Evolutionary conservation across 2,329 filamentous ascomycete species (phyloP).

Genomic region (Myriosclerotinia scirpicola): DNA sequence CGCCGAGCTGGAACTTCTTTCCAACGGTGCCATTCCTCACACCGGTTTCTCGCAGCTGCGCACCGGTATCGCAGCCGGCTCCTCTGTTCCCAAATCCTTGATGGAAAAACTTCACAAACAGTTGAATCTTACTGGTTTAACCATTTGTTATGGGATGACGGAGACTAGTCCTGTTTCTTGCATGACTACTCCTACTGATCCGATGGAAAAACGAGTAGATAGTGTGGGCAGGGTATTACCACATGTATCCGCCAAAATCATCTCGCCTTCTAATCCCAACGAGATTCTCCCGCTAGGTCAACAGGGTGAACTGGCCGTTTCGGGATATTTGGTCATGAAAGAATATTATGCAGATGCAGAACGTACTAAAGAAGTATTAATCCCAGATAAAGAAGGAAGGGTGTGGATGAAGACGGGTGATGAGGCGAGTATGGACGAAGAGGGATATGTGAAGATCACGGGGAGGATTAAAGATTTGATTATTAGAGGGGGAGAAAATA

Average conservation of each 20-base stretch:
- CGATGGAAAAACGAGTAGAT: slow-evolving; percentile 62
- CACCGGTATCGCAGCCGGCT: slow-evolving; percentile 91
- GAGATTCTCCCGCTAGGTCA: slow-evolving; percentile 62
- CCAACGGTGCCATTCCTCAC: slow-evolving; percentile 46
- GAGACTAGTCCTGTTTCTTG: slow-evolving; percentile 51
- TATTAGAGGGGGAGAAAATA: slow-evolving; percentile 93
- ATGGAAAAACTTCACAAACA: slow-evolving; percentile 73
- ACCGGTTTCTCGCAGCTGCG: slow-evolving; percentile 63
- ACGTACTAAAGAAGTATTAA: slow-evolving; percentile 67
- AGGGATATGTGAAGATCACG: slow-evolving; percentile 86
- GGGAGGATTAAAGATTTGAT: slow-evolving; percentile 94
- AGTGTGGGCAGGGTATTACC: slow-evolving; percentile 80
- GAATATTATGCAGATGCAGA: slow-evolving; percentile 79
- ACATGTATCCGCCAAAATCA: slow-evolving; percentile 77
- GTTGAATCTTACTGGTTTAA: slow-evolving; percentile 77
- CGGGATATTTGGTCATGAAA: slow-evolving; percentile 87
- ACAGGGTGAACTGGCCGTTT: slow-evolving; percentile 77
- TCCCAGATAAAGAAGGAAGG: slow-evolving; percentile 40
- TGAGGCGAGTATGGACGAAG: slow-evolving; percentile 78
- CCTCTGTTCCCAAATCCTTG: slow-evolving; percentile 76
- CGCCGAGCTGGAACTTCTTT: slow-evolving; percentile 78
- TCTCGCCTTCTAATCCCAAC: slow-evolving; percentile 63
- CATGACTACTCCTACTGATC: slow-evolving; percentile 70
- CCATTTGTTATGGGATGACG: slow-evolving; percentile 73
- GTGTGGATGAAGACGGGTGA: slow-evolving; percentile 93